These are phyloP conservation scores for Hypholoma sublateritium DNA, from an alignment of 768 basidiomycete genomes.

Conservation along the genomic window DNA sequence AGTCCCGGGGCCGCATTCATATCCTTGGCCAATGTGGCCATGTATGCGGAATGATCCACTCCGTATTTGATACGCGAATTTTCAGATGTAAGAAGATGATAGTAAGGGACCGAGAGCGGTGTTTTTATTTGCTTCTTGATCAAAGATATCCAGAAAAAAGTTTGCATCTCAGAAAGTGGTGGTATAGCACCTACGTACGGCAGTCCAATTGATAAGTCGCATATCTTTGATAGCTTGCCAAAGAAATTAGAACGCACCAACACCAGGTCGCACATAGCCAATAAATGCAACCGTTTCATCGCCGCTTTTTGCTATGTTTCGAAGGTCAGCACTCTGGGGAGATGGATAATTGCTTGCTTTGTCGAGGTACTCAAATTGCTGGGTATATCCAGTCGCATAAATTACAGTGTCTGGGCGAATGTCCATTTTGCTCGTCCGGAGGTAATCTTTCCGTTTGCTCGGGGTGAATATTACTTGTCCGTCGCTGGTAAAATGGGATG, in stretches of 20 bases:
- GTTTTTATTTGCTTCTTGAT: slow-evolving; percentile 40
- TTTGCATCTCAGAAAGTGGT: slow-evolving; percentile 60
- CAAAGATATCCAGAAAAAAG: slow-evolving; percentile 55
- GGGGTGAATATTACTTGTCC: slow-evolving; percentile 48
- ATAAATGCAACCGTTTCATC: slow-evolving; percentile 53
- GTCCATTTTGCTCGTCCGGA: slow-evolving; percentile 36
- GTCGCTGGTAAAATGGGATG: slow-evolving; percentile 37
- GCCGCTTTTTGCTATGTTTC: slow-evolving; percentile 41
- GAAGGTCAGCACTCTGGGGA: slow-evolving; percentile 40
- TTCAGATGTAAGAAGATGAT: slow-evolving; percentile 52
- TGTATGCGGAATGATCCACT: slow-evolving; percentile 57
- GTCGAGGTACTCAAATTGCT: slow-evolving; percentile 43
- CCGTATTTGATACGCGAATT: slow-evolving; percentile 58
- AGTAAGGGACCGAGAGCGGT: slow-evolving; percentile 46
- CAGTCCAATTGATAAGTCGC: slow-evolving; percentile 9
- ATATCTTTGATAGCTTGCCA: not conserved
- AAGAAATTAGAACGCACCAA: slow-evolving; percentile 38
- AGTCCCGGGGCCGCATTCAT: slow-evolving; percentile 54
- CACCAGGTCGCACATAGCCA: slow-evolving; percentile 57
- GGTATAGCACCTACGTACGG: slow-evolving; percentile 48
- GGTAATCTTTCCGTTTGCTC: slow-evolving; percentile 40
- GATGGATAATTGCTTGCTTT: slow-evolving; percentile 36
- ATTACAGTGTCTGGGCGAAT: slow-evolving; percentile 49
- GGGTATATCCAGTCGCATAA: slow-evolving; percentile 49
- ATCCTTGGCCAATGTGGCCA: slow-evolving; percentile 56